Conservation (phyloP, 2,329 filamentous ascomycete genomes). For the Sphaceloma murrayae region DNA sequence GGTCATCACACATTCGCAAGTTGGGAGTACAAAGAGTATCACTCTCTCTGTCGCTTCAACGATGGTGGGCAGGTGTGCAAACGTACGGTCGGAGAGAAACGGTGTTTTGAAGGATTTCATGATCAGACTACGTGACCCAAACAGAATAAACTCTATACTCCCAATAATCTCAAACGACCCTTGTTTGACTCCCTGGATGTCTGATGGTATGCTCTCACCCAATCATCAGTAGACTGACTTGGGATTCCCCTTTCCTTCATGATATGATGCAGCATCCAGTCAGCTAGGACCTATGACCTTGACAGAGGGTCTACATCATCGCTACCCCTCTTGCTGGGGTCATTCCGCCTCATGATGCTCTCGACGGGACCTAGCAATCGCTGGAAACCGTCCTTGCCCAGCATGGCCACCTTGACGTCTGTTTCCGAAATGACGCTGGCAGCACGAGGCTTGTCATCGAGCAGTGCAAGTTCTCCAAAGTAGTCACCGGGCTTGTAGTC, state of each 20-base stretch:
- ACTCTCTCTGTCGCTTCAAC: too few species aligned
- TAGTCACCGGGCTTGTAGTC: constrained; percentile 87
- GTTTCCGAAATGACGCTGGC: constrained; percentile 76
- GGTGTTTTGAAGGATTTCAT: constrained; percentile 4
- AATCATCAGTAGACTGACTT: background rate
- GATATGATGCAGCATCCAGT: background rate
- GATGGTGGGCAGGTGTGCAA: too few species aligned
- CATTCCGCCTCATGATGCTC: constrained; percentile 79
- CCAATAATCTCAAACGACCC: constrained; percentile 1
- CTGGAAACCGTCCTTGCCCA: constrained; percentile 93
- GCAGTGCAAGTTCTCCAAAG: constrained; percentile 87
- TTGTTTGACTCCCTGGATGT: background rate
- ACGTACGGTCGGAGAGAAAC: too few species aligned
- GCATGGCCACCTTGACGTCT: constrained; percentile 83
- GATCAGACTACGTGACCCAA: constrained; percentile 14
- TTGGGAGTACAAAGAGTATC: too few species aligned
- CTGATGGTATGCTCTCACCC: background rate
- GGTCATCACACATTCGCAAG: too few species aligned
- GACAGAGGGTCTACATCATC: constrained; percentile 20
- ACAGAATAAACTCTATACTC: constrained; percentile 12
- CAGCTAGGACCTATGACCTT: constrained; percentile 1
- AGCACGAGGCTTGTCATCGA: constrained; percentile 88
- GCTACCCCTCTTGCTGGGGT: constrained; percentile 38
- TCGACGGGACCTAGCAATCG: constrained; percentile 85
- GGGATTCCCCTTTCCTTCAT: background rate